Base-by-base conservation (phyloP, 1,139 yeast species). In the Zygoascus sp. region DNA sequence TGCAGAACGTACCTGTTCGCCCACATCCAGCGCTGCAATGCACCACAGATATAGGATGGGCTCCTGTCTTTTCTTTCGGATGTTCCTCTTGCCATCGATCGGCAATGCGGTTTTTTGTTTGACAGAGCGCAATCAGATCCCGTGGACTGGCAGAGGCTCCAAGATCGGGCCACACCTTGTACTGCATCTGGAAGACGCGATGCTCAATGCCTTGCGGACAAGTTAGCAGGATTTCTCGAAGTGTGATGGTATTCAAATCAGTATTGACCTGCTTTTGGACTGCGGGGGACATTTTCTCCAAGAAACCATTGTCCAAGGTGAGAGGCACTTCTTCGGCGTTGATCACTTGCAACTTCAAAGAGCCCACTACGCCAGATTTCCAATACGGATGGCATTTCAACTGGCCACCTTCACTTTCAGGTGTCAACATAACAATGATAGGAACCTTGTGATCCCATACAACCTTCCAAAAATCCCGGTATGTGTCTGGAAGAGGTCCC, bases 1-100 rank as follows among this genome's bases (percentile, higher is more conserved):
- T 75, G 50, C 89, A 82, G 54, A 86, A 83, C 0, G 90, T 86
- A 2, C 96, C 96, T 0, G 96, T 87, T 55, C 96, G 76, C 2
- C 96, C 96, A 65, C 96, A 87, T 0, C 96, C 96, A 0, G 96
- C 96, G 4, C 90, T 81, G 63, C 96, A 87, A 63, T 88, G 96
- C 8, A 86, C 86, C 23, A 85, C 65, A 1, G 85, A 82, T 22
- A 46, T 30, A 4, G 58, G 59, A 11, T 48, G 48, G 10, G 45
- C 28, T 2, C 39, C 39, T 3, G 35, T 10, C 4, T 5, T 13
- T 2, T 15, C 13, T 11, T 30, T 32, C 19, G 46, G 35, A 32
- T 47, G 42, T 13, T 21, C 21, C 9, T 19, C 15, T 17, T 40
- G 41, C 49, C 49, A 48, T 30, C 15, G 28, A 20, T 28, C 43